These are phyloP conservation scores for Jaenimonas drosophilae DNA, from an alignment of 208 protist genomes.

Conservation along the genomic window DNA sequence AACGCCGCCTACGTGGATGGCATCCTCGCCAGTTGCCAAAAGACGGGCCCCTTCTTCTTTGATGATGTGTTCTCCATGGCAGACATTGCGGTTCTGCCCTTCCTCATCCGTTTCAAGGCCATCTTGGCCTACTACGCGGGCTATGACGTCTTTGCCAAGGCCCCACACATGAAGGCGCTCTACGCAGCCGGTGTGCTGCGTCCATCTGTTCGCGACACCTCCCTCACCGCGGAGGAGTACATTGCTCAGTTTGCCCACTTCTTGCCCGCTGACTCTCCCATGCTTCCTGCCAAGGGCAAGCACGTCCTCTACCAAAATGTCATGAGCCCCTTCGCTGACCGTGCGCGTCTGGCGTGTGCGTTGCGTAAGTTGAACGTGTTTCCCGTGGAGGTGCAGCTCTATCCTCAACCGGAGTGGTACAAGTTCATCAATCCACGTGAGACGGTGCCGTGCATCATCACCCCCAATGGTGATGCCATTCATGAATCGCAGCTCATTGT, in stretches of 20 bases:
- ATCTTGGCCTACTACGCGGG: conserved; percentile 48
- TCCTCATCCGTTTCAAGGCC: conserved; percentile 44
- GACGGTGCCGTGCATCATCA: conserved; percentile 55
- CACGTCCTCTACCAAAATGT: conserved; percentile 44
- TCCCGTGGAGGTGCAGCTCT: conserved; percentile 35
- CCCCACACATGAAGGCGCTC: conserved; percentile 48
- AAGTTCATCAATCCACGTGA: conserved; percentile 41
- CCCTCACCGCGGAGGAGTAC: conserved; percentile 19
- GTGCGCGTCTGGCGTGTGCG: conserved; percentile 33
- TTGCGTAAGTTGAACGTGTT: conserved; percentile 25
- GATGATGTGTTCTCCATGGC: conserved; percentile 70
- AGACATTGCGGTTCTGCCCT: conserved; percentile 60
- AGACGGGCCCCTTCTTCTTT: conserved; percentile 45
- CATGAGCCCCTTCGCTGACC: conserved; percentile 49
- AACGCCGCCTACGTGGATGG: conserved; percentile 53
- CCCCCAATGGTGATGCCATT: conserved; percentile 33
- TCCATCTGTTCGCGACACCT: conserved; percentile 37
- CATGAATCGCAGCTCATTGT: conserved; percentile 57
- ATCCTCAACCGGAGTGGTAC: conserved; percentile 43
- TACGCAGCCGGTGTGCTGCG: conserved; percentile 29
- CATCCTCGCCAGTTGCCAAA: conserved; percentile 43
- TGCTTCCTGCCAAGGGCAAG: conserved; percentile 17
- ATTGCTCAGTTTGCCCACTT: conserved; percentile 18
- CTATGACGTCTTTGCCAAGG: conserved; percentile 57
- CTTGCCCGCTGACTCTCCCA: conserved; percentile 23